phyloP scores from a whole-genome alignment of 208 protist species.

The Acanthamoeba royreba region DNA sequence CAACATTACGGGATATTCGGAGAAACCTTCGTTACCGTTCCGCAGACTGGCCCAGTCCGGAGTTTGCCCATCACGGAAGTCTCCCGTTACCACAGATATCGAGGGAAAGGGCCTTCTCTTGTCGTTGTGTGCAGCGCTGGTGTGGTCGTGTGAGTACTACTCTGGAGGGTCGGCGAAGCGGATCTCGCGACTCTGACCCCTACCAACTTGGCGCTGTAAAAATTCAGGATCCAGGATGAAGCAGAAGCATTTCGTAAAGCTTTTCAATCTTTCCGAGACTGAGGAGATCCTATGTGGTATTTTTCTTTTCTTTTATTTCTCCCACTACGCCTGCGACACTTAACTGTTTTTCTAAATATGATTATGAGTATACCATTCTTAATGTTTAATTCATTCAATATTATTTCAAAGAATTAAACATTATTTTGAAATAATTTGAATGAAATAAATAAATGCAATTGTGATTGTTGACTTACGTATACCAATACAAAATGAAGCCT shows the following conservation, averaged over 20 bases:
- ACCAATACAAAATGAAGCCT: not conserved
- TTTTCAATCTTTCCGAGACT: not conserved
- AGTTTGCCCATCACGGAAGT: too few species aligned
- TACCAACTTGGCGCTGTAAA: too few species aligned
- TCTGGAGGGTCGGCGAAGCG: too few species aligned
- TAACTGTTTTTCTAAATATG: not conserved
- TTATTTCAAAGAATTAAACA: too few species aligned
- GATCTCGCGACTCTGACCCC: too few species aligned
- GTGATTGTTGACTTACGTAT: not conserved
- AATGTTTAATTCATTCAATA: not conserved
- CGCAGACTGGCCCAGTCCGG: too few species aligned
- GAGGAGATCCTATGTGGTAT: not conserved
- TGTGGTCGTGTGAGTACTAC: too few species aligned
- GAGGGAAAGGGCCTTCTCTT: too few species aligned
- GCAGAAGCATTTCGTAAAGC: constrained; percentile 14
- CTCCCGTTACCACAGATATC: too few species aligned
- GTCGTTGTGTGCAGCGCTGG: too few species aligned
- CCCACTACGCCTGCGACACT: not conserved
- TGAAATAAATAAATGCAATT: not conserved
- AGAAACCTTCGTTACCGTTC: too few species aligned
- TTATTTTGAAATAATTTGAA: not conserved
- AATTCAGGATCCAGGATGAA: not conserved
- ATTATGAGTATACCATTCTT: not conserved
- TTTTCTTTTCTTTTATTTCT: not conserved
- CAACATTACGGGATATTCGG: too few species aligned